Base-by-base conservation (phyloP, 1,139 yeast species). In the Taiozyma sp. region DNA sequence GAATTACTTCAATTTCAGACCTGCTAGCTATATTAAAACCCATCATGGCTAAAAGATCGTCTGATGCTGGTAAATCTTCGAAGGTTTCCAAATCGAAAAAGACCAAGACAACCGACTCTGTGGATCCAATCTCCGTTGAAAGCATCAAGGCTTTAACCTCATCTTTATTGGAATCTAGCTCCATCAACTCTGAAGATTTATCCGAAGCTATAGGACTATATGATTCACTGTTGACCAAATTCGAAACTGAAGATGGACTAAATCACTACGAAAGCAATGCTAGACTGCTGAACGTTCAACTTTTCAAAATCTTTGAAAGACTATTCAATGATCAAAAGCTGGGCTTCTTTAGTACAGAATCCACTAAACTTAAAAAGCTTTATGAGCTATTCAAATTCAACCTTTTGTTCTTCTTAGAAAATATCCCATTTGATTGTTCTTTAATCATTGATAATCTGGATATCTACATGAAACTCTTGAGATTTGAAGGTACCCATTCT, bases 341-440 rank as follows among this genome's bases (percentile, higher is more conserved):
- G 22, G 67, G 68, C 37, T 80, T 75, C 55, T 72, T 74, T 52
- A 63, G 68, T 43, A 64, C 77, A 35, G 73, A 80, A 28, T 75
- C 74, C 42, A 77, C 76, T 59, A 88, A 96, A 95, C 68, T 88
- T 41, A 71, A 73, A 50, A 77, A 76, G 47, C 76, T 78, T 51
- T 90, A 87, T 64, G 75, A 73, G 28, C 66, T 68, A n/a, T 89
- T 73, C 69, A 82, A 82, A 62, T 58, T 60, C 3, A 63, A 65
- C 34, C 56, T 87, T 24, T 64, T 75, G 40, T 67, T 67, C n/a
- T 65, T 77, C 46, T 65, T 85, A 47, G 61, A 66, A 4, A 63
- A 69, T 40, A 60, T 75, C 7, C 57, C 64, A 2, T 49, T 58
- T 28, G 72, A 69, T 48, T 68, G 69, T 22, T 72, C 75, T 0